Conservation (phyloP, 2,329 filamentous ascomycete genomes). For the Colletotrichum sansevieriae region DNA sequence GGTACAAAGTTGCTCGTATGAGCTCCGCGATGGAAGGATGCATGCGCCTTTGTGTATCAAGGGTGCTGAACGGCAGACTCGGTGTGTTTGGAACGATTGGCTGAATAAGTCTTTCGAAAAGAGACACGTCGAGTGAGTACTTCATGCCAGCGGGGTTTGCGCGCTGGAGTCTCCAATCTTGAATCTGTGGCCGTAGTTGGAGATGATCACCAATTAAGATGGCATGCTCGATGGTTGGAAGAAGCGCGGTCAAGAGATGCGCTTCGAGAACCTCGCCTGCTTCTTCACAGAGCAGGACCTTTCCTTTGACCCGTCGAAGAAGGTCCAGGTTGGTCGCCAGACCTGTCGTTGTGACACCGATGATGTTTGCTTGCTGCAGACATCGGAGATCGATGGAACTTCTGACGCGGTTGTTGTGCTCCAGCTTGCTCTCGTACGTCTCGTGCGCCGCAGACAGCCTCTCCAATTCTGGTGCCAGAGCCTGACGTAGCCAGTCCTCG, state of each 20-base stretch:
- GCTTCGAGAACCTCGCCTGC: slow-evolving; percentile 77
- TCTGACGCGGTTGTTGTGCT: slow-evolving; percentile 42
- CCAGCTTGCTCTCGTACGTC: not conserved
- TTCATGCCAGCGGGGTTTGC: slow-evolving; percentile 60
- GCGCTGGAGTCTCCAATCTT: slow-evolving; percentile 66
- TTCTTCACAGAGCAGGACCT: slow-evolving; percentile 76
- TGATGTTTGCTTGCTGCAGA: slow-evolving; percentile 58
- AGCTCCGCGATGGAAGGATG: slow-evolving; percentile 71
- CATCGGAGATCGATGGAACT: slow-evolving; percentile 54
- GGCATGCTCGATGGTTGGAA: slow-evolving; percentile 71
- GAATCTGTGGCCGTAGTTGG: slow-evolving; percentile 71
- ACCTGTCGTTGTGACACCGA: slow-evolving; percentile 72
- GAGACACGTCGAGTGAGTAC: slow-evolving; percentile 69
- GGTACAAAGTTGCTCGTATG: slow-evolving; percentile 70
- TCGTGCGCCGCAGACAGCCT: not conserved
- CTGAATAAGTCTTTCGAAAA: slow-evolving; percentile 70
- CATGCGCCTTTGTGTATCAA: slow-evolving; percentile 76
- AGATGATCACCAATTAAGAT: slow-evolving; percentile 75
- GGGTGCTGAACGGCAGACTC: slow-evolving; percentile 49
- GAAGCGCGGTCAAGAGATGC: slow-evolving; percentile 70
- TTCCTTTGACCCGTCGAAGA: slow-evolving; percentile 62
- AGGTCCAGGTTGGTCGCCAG: slow-evolving; percentile 65
- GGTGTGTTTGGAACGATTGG: slow-evolving; percentile 45
- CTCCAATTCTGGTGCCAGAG: not conserved
- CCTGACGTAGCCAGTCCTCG: slow-evolving; percentile 39